These are phyloP conservation scores for Starmera dryadoides DNA, from an alignment of 805 yeast genomes.

Conservation along the genomic window DNA sequence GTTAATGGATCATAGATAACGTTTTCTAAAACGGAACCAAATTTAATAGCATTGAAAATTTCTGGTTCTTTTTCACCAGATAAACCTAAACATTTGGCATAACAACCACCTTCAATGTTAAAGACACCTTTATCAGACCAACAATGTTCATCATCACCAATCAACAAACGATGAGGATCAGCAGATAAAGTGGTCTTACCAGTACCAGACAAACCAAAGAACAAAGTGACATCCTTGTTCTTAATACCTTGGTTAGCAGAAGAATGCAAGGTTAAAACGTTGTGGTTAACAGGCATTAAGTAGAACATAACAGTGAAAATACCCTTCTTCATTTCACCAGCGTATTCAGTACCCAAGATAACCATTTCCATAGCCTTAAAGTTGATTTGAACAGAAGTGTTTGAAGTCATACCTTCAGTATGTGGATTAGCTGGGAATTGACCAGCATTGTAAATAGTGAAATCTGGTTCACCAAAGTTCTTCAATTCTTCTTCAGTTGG, in stretches of 20 bases:
- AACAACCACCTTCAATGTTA: conserved; percentile 99
- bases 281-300: conserved; percentile 91
- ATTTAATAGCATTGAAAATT: conserved; percentile 88
- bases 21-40: conserved; percentile 92
- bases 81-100: conserved; percentile 92
- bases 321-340: conserved; percentile 99
- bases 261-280: conserved; percentile 90
- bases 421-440: conserved; percentile 96
- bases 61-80: conserved; percentile 94
- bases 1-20: conserved; percentile 75
- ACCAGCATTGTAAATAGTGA: conserved; percentile 97
- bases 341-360: conserved; percentile 96
- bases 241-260: conserved; percentile 86
- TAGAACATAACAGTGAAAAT: conserved; percentile 98
- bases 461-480: conserved; percentile 94
- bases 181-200: conserved; percentile 98
- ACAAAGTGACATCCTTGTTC: conserved; percentile 82
- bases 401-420: conserved; percentile 96
- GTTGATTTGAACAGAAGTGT: conserved; percentile 93
- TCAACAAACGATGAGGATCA: conserved; percentile 86
- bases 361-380: conserved; percentile 98
- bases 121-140: conserved; percentile 98
- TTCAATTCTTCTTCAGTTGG: conserved; percentile 87
- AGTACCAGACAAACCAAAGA: conserved; percentile 96
- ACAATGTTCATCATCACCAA: conserved; percentile 99